A percentile compares a stretch with the other conserved stretches of the same genome.
phyloP scores from a whole-genome alignment of 306 rosid genomes.

The Gleditsia sinensis region DNA sequence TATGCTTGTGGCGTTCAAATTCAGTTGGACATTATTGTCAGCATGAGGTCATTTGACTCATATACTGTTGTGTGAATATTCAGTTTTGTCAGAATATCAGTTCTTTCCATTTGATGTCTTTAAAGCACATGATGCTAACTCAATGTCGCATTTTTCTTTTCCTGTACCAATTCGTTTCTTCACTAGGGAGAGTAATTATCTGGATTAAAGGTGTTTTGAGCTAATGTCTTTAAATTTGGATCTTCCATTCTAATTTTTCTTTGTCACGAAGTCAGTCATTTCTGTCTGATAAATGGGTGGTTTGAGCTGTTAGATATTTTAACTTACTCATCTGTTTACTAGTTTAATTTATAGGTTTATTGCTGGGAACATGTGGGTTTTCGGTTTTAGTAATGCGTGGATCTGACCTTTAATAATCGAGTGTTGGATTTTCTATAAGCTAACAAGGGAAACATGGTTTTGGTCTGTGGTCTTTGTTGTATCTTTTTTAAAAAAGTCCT shows the following conservation, averaged over 20 bases:
- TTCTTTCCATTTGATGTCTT: not conserved
- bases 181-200: not conserved
- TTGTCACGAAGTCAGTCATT: not conserved
- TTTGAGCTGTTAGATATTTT: not conserved
- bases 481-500: not conserved
- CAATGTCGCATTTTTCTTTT: not conserved
- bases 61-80: not conserved
- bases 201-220: constrained; percentile 1
- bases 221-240: not conserved
- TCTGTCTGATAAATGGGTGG: constrained; percentile 12
- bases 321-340: not conserved
- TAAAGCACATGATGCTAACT: not conserved
- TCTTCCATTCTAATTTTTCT: not conserved
- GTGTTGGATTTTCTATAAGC: not conserved
- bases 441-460: not conserved
- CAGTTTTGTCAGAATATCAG: not conserved
- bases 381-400: not conserved
- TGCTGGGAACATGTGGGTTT: not conserved
- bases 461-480: not conserved
- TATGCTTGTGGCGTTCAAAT: constrained; percentile 10
- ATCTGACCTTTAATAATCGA: not conserved
- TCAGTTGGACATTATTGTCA: not conserved
- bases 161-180: not conserved
- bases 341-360: not conserved
- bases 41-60: not conserved